Conservation (phyloP, 139 green algal species). For the Pseudopediastrum boryanum region DNA sequence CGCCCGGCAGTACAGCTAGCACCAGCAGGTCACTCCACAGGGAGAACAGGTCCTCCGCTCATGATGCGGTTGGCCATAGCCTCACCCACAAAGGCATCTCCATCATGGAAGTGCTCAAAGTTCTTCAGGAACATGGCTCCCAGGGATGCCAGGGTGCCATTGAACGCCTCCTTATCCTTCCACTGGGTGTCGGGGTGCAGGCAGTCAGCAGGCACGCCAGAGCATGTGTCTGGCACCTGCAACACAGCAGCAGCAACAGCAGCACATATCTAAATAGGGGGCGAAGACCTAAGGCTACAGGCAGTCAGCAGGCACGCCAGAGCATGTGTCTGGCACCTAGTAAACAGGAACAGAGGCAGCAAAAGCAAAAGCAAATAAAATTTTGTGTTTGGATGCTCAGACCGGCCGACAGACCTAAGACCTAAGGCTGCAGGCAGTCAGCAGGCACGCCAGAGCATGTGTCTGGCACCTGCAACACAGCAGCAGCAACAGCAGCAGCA, state of each 20-base stretch:
- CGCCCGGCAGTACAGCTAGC: too few relatives aligned
- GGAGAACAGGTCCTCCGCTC: not conserved
- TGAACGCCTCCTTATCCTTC: conserved; percentile 21
- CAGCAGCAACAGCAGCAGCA: conserved; percentile 58
- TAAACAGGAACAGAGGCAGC: too few relatives aligned
- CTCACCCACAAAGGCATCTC: conserved; percentile 29
- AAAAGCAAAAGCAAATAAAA: too few relatives aligned
- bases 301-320: too few relatives aligned
- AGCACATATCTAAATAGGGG: too few relatives aligned
- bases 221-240: conserved; percentile 20
- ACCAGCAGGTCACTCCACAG: not conserved
- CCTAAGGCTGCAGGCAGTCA: conserved; percentile 11
- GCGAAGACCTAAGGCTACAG: too few relatives aligned
- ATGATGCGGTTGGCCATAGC: conserved; percentile 2
- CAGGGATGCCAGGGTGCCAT: conserved; percentile 2
- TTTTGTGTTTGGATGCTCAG: too few relatives aligned
- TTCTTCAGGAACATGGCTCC: conserved; percentile 32
- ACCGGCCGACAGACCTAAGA: too few relatives aligned
- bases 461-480: not conserved
- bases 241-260: conserved; percentile 46
- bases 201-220: conserved; percentile 1
- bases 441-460: conserved; percentile 19
- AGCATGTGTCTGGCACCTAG: too few relatives aligned
- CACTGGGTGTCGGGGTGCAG: conserved; percentile 32
- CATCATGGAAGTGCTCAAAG: conserved; percentile 42